phyloP scores from a whole-genome alignment of 2,329 filamentous ascomycete genomes.

The Neurospora sp. region DNA sequence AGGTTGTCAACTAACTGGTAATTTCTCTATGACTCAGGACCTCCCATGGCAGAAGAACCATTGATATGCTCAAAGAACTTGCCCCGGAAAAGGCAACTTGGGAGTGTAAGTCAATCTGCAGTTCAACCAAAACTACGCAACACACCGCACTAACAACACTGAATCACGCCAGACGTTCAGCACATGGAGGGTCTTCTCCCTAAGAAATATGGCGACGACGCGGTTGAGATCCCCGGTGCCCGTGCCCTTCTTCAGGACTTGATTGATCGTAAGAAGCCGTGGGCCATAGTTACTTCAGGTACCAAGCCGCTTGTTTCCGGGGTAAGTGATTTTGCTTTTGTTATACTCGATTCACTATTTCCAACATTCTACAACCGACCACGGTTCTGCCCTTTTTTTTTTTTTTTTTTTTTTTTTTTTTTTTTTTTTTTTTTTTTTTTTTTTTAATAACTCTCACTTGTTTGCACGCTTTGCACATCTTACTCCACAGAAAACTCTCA shows the following conservation, averaged over 20 bases:
- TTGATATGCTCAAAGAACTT: constrained; percentile 73
- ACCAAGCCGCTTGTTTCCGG: constrained; percentile 58
- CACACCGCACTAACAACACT: constrained; percentile 3
- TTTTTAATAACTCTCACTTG: background rate
- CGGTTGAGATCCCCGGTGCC: constrained; percentile 77
- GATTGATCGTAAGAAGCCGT: constrained; percentile 53
- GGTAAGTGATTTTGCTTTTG: constrained; percentile 7
- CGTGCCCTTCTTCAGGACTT: constrained; percentile 60
- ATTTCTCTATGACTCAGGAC: constrained; percentile 33
- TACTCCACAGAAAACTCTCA: background rate
- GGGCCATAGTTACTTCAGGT: constrained; percentile 81
- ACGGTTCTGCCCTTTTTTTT: background rate
- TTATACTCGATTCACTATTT: background rate
- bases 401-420: too few species aligned
- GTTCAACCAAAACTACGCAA: background rate
- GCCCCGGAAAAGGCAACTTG: constrained; percentile 80
- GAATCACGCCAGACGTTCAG: constrained; percentile 54
- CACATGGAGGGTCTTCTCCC: constrained; percentile 72
- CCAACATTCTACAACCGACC: background rate
- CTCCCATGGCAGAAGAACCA: constrained; percentile 82
- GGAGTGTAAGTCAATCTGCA: constrained; percentile 60
- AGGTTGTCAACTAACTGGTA: background rate
- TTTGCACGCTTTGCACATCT: background rate
- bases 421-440: too few species aligned
- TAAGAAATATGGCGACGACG: constrained; percentile 64